phyloP scores from a whole-genome alignment of 179 eudicot species.

The Nepenthes alata region DNA sequence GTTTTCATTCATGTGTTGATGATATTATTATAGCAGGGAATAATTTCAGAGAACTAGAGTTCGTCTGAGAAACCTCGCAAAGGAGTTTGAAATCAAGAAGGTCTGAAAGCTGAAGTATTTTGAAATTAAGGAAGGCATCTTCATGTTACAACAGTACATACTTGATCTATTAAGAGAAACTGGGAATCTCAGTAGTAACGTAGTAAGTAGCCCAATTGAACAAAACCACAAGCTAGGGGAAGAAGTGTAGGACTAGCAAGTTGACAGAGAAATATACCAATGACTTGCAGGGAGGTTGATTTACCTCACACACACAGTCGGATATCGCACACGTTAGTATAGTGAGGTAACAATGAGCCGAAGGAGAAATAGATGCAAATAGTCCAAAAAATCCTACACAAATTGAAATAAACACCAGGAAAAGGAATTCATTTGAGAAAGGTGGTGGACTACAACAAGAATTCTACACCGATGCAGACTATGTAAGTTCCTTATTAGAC shows the following conservation, averaged over 20 bases:
- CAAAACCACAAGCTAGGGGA: neutral
- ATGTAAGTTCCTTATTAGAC: neutral
- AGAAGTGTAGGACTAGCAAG: neutral
- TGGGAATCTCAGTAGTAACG: no score
- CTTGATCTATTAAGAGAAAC: neutral
- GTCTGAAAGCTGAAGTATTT: neutral
- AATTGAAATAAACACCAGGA: neutral
- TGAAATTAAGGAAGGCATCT: slow-evolving; percentile 1
- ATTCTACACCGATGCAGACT: neutral
- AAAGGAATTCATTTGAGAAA: neutral
- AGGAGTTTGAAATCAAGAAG: slow-evolving; percentile 1
- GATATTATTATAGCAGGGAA: neutral
- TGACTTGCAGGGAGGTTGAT: neutral
- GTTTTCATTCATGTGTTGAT: neutral
- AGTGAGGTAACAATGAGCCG: neutral
- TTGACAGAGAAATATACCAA: slow-evolving; percentile 2
- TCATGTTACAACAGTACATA: neutral
- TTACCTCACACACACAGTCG: neutral
- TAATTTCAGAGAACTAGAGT: neutral
- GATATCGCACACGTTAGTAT: neutral
- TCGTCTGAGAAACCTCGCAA: neutral
- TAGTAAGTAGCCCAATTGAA: neutral
- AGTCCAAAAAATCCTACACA: neutral
- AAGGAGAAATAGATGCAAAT: neutral
- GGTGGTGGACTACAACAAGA: neutral